Base-by-base conservation (phyloP, 83 land plant genomes). In the Picea engelmannii region DNA sequence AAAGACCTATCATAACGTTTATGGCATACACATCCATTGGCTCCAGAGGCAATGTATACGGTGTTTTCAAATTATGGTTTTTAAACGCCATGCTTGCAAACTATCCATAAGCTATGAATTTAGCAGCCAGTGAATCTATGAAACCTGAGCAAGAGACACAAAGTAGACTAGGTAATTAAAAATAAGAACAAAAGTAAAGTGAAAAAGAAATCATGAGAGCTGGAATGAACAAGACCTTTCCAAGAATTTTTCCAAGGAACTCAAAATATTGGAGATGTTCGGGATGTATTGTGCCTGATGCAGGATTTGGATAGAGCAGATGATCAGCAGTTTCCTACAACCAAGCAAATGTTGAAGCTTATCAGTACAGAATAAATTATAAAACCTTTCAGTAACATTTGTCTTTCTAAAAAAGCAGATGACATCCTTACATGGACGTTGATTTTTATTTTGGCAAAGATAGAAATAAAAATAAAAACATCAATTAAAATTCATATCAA, bases 241-340 rank as follows among this genome's bases (percentile, higher is more conserved):
- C 99, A 76, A 97, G 90, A 55, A 97, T 82, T 82, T 87, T 92
- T 61, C 99, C 99, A 79, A 97, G 91, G 85, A 95, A 95, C 76
- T 91, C 91, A 78, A 93, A 97, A 79, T 85, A 97, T 59, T 92
- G 93, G 68, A 97, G 93, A 83, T 97, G 99, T 35, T 95, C 96
- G 65, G 95, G 98, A 85, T 95, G 95, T 80, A 95, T 87, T 87
- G 95, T 82, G 80, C 89, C 92, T 10, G 99, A 97, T 59, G 96
- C 99, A 80, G 99, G 99, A 83, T 95, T 97, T 62, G 99, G 99
- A 75, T 97, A 97, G 25, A 97, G 89, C 35, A 95, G 90, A 84
- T 97, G 98, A 91, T 97, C 96, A 62, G 99, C 66, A 24, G 99
- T 97, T 89, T 97, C 99, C 99, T 97, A 85, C 66, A 73, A 73